Evolutionary conservation across 164 flowering plant species (phyloP).

Genomic region (Warburgia ugandensis): DNA sequence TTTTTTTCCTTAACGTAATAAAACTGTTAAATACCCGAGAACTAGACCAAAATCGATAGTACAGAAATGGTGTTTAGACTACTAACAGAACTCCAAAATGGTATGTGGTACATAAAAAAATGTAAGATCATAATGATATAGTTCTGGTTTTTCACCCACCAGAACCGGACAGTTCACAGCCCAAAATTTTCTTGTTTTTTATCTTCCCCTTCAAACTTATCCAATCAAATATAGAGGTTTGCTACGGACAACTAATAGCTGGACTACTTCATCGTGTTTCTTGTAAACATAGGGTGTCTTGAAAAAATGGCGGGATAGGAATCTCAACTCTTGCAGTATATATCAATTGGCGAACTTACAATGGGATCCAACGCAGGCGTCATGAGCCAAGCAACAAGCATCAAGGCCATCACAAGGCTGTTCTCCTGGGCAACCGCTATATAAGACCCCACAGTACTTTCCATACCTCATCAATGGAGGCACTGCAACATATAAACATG

Average conservation of each 20-base stretch:
- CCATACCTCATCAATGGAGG: constrained; percentile 94
- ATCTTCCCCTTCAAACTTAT: not conserved
- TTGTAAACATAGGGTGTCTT: too few species aligned
- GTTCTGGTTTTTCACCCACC: too few species aligned
- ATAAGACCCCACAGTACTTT: constrained; percentile 86
- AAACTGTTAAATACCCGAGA: too few species aligned
- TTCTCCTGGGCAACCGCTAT: constrained; percentile 95
- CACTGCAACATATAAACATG: constrained; percentile 27
- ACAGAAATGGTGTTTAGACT: too few species aligned
- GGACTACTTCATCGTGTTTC: too few species aligned
- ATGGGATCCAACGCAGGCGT: constrained; percentile 61
- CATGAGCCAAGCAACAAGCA: constrained; percentile 85
- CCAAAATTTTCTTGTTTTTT: not conserved
- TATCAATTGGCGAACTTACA: constrained; percentile 32
- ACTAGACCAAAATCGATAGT: too few species aligned
- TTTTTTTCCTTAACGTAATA: too few species aligned
- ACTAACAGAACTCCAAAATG: too few species aligned
- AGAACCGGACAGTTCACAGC: not conserved
- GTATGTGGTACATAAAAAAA: too few species aligned
- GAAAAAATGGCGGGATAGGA: not conserved
- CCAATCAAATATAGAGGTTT: not conserved
- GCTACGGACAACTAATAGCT: too few species aligned
- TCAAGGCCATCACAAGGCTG: constrained; percentile 88
- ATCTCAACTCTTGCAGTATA: not conserved
- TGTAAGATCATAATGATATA: too few species aligned